Percentiles rank a stretch among this genome's conserved stretches.
Evolutionary conservation across 2,329 filamentous ascomycete genomes (phyloP).

Genomic region (Rosellinia necatrix): DNA sequence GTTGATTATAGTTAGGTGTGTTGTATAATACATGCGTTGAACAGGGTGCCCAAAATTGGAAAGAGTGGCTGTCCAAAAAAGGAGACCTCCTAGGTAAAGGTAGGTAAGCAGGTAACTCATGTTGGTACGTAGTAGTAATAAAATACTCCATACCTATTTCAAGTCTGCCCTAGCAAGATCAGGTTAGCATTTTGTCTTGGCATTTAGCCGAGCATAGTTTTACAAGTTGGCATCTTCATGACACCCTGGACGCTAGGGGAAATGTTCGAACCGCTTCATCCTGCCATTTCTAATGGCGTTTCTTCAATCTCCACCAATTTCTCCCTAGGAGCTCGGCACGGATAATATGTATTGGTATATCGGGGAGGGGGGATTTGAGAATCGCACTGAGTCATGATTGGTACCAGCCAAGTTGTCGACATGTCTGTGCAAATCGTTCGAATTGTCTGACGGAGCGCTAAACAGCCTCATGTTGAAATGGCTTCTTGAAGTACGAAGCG

Average conservation of each 20-base stretch:
- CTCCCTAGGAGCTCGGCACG: neutral
- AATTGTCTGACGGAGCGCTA: neutral
- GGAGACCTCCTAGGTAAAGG: neutral
- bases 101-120: too few species aligned
- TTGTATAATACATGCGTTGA: too few species aligned
- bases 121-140: too few species aligned
- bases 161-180: conserved; percentile 2
- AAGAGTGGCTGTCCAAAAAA: too few species aligned
- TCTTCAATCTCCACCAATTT: conserved; percentile 6
- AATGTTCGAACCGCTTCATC: neutral
- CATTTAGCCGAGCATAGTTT: neutral
- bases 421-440: neutral
- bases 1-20: too few species aligned
- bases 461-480: conserved; percentile 1
- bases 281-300: neutral
- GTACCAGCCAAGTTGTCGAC: neutral
- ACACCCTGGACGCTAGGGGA: neutral
- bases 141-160: conserved; percentile 1
- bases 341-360: neutral
- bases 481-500: neutral
- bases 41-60: too few species aligned
- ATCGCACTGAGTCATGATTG: neutral
- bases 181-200: conserved; percentile 1
- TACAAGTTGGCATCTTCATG: neutral
- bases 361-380: neutral